Base-by-base conservation (phyloP, 306 rosid species). In the Prunus campanulata region DNA sequence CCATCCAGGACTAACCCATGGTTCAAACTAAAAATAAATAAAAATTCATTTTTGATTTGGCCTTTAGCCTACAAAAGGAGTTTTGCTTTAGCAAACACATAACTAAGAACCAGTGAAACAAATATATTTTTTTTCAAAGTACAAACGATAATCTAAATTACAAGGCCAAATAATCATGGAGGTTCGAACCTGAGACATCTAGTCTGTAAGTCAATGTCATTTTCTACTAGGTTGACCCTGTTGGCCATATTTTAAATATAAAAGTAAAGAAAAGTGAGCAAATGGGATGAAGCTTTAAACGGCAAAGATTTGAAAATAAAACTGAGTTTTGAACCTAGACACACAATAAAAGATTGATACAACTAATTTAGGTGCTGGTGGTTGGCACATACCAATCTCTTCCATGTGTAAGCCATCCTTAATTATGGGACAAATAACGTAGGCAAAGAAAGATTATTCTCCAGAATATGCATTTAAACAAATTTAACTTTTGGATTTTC, bases 301-400 rank as follows among this genome's bases (percentile, higher is more conserved):
- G 30, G 13, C 2, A 57, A 57, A 25, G 9, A 60, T 25, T 25
- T 60, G 66, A 27, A 25, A 60, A 60, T 14, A 13, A 13, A 60
- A 60, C 39, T 25, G 66, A 25, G 11, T 25, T 25, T 63, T 30
- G 5, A 15, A 16, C 22, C 46, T 13, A 0, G 4, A 60, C 15
- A 30, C n/a, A 25, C 66, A 60, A 60, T 25, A 25, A 60, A 27
- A 29, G 24, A 35, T 1, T 8, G 39, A 39, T 2, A 11, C 2
- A 32, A 20, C 4, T 39, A 27, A 6, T 9, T 18, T 25, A 24
- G 27, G 56, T 78, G 66, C 64, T 69, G 86, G 80, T 64, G 9
- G 86, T 55, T 83, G 48, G 72, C 69, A 78, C 19, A 67, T 77
- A 59, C 47, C 67, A 56, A 63, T 76, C 84, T 59, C 54, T 47